These are phyloP conservation scores for Xylogone sp. DNA, from an alignment of 2,329 filamentous ascomycete species.

Conservation along the genomic window DNA sequence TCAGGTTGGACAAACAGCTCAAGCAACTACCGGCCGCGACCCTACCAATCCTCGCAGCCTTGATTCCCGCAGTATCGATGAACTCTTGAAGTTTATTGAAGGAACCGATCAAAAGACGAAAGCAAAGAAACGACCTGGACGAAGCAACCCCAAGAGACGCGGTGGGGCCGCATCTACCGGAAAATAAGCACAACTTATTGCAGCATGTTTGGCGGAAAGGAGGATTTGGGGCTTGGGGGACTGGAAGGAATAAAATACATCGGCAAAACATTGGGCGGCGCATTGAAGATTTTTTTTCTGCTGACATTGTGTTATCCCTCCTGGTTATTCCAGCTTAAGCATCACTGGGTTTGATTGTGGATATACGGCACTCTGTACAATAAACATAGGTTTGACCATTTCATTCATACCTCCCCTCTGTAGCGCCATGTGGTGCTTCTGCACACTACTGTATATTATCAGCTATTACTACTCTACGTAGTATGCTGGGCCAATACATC, in stretches of 20 bases:
- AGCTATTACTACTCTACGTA: background rate
- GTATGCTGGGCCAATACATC: background rate
- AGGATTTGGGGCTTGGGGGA: no score
- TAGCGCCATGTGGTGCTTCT: background rate
- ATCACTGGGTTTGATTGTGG: background rate
- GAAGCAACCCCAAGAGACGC: constrained; percentile 53
- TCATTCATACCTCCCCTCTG: background rate
- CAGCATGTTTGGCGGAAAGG: background rate
- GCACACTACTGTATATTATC: background rate
- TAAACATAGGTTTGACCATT: background rate
- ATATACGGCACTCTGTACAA: background rate
- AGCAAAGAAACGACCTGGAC: constrained; percentile 51
- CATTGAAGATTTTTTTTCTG: background rate
- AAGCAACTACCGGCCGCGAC: constrained; percentile 36
- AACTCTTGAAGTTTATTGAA: constrained; percentile 92
- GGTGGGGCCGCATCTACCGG: constrained; percentile 25
- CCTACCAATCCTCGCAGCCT: constrained; percentile 35
- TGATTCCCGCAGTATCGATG: constrained; percentile 84
- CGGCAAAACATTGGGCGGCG: background rate
- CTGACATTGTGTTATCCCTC: background rate
- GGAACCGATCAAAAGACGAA: constrained; percentile 54
- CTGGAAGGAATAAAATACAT: no score
- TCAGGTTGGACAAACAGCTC: constrained; percentile 55
- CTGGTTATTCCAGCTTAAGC: background rate
- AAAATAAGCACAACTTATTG: background rate